Evolutionary conservation across 163 green algal species (phyloP).

Genomic region (Prototheca wickerhamii): DNA sequence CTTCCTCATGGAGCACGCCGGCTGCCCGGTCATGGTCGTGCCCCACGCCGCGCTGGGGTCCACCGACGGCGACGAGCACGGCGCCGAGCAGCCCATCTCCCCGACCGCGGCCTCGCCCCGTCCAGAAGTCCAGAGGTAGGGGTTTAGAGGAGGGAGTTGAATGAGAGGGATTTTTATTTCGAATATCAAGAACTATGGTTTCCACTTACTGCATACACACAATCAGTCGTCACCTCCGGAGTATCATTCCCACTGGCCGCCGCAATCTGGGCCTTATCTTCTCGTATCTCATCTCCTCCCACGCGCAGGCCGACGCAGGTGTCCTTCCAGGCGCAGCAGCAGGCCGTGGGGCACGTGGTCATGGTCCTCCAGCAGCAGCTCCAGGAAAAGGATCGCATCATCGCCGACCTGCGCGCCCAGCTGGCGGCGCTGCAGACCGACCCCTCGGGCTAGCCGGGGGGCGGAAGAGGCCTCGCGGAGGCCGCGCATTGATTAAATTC

Average conservation of each 20-base stretch:
- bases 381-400: slow-evolving; percentile 16
- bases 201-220: too few relatives aligned
- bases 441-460: too few relatives aligned
- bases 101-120: not conserved
- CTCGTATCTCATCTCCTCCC: not conserved
- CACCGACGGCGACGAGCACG: slow-evolving; percentile 5
- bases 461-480: too few relatives aligned
- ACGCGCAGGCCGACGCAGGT: not conserved
- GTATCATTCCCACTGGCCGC: not conserved
- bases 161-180: too few relatives aligned
- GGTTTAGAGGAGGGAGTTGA: not conserved
- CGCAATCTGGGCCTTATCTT: not conserved
- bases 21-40: slow-evolving; percentile 28
- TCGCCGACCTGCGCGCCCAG: slow-evolving; percentile 18
- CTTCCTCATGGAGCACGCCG: slow-evolving; percentile 21
- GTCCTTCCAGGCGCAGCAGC: slow-evolving; percentile 1
- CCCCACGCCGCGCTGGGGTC: slow-evolving; percentile 14
- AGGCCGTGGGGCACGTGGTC: slow-evolving; percentile 8
- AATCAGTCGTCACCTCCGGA: too few relatives aligned
- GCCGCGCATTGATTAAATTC: too few relatives aligned
- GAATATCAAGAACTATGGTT: too few relatives aligned
- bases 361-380: slow-evolving; percentile 12
- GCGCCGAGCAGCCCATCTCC: not conserved
- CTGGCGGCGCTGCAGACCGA: not conserved
- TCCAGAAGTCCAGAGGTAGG: not conserved